Percentiles rank a stretch among this genome's conserved stretches.
These are phyloP conservation scores for Zygnema cylindricum DNA, from an alignment of 139 green algal genomes.

Conservation along the genomic window DNA sequence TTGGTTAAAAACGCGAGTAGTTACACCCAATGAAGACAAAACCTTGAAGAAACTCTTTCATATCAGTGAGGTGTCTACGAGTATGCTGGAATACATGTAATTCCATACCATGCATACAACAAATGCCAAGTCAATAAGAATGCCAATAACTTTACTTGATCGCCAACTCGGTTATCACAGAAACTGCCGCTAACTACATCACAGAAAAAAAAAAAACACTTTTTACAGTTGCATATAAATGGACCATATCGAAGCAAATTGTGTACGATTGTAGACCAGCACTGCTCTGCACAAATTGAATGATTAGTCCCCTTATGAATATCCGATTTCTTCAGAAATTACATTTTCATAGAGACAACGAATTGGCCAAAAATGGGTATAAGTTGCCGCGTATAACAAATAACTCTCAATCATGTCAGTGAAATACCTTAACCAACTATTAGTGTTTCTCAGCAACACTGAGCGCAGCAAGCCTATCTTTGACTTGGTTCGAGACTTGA, in stretches of 20 bases:
- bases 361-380: neutral
- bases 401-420: neutral
- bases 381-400: neutral
- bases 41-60: no score
- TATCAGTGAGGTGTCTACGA: no score
- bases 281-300: neutral
- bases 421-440: neutral
- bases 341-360: neutral
- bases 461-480: neutral
- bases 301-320: neutral
- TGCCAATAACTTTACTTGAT: no score
- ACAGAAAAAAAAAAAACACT: no score
- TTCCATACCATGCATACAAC: no score
- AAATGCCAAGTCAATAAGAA: no score
- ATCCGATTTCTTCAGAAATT: neutral
- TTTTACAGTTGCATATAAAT: slow-evolving; percentile 20
- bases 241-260: neutral
- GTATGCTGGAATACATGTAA: no score
- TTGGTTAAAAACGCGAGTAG: no score
- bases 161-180: no score
- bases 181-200: no score
- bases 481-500: neutral
- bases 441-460: neutral
- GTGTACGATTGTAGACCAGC: neutral
- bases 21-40: no score